Conservation (phyloP, 2,329 filamentous ascomycete genomes). For the Alternaria ventricosa region DNA sequence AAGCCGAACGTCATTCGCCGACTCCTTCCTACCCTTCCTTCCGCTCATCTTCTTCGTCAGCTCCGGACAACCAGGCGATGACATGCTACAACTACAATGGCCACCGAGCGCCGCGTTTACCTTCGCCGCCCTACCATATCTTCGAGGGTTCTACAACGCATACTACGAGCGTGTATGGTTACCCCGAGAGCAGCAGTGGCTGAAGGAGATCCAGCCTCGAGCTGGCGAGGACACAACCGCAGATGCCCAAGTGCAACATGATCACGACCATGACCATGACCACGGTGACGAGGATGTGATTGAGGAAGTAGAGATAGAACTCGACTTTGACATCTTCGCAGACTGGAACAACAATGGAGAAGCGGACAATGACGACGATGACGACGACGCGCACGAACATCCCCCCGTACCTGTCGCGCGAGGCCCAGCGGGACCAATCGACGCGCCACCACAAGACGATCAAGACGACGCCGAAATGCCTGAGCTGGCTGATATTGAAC, state of each 20-base stretch:
- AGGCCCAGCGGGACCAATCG: constrained; percentile 35
- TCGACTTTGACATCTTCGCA: constrained; percentile 53
- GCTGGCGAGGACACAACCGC: constrained; percentile 43
- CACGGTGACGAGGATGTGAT: constrained; percentile 54
- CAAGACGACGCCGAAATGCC: constrained; percentile 20
- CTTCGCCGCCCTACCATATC: constrained; percentile 70
- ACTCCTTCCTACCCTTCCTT: constrained; percentile 67
- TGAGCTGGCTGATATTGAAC: constrained; percentile 8
- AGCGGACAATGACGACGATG: constrained; percentile 41
- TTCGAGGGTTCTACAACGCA: constrained; percentile 68
- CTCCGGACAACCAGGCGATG: constrained; percentile 54
- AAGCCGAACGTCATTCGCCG: constrained; percentile 69
- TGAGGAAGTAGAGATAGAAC: constrained; percentile 55
- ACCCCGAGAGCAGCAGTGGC: constrained; percentile 65
- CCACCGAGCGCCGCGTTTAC: constrained; percentile 71
- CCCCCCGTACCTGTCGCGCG: constrained; percentile 38
- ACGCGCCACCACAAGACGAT: constrained; percentile 45
- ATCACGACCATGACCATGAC: constrained; percentile 31
- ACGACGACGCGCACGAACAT: constrained; percentile 49
- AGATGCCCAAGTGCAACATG: constrained; percentile 21
- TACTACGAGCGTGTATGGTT: constrained; percentile 67
- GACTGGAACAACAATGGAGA: constrained; percentile 50
- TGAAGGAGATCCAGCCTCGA: constrained; percentile 67
- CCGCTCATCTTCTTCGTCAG: constrained; percentile 67
- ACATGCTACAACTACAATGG: constrained; percentile 64